These are phyloP conservation scores for Apostasia shenzhenica DNA, from an alignment of 106 monocot genomes.

Conservation along the genomic window DNA sequence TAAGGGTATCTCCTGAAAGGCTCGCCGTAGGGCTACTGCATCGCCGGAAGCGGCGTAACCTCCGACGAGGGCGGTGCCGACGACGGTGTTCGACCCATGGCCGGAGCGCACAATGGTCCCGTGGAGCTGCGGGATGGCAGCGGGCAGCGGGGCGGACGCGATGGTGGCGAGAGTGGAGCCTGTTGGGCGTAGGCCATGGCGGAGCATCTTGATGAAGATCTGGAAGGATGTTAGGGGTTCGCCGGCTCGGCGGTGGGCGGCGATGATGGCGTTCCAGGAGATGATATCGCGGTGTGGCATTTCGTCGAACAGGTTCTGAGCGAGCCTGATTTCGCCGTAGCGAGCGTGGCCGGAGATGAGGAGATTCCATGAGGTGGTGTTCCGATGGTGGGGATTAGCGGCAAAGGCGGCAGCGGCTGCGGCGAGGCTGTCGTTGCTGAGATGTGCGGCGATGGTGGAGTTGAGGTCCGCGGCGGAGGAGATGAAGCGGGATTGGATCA, in stretches of 20 bases:
- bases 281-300: constrained; percentile 19
- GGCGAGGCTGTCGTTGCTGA: constrained; percentile 5
- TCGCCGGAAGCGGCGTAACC: constrained; percentile 16
- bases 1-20: constrained; percentile 12
- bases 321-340: not conserved
- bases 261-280: constrained; percentile 24
- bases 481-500: constrained; percentile 1
- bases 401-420: not conserved
- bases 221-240: constrained; percentile 5
- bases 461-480: constrained; percentile 4
- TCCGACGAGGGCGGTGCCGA: constrained; percentile 22
- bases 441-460: constrained; percentile 6
- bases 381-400: constrained; percentile 7
- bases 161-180: constrained; percentile 18
- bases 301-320: constrained; percentile 17
- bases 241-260: constrained; percentile 17
- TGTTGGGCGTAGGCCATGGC: constrained; percentile 18
- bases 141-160: constrained; percentile 13
- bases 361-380: constrained; percentile 17
- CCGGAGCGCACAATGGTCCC: constrained; percentile 7
- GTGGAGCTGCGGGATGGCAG: constrained; percentile 21
- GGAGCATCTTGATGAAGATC: constrained; percentile 25
- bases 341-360: constrained; percentile 12
- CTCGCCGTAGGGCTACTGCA: not conserved
- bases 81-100: constrained; percentile 11